Conservation (phyloP, 495 filamentous ascomycete species). For the Daldinia bambusicola region DNA sequence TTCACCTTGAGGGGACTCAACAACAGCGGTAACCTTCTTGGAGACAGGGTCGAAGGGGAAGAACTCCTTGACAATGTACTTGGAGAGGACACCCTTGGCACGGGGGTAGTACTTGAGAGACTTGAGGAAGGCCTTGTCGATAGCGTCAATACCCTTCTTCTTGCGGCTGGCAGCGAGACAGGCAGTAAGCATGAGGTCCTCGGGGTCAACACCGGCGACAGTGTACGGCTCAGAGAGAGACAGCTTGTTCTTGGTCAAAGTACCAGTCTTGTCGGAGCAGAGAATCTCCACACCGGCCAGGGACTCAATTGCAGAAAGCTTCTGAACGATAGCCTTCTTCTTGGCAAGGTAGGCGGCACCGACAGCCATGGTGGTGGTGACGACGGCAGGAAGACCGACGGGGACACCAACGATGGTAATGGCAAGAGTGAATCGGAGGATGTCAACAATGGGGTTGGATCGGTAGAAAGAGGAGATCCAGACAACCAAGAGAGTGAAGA, state of each 20-base stretch:
- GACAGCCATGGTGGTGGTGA: conserved; percentile 96
- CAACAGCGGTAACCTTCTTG: conserved; percentile 88
- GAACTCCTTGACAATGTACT: conserved; percentile 84
- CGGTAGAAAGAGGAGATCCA: conserved; percentile 91
- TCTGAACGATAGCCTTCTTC: conserved; percentile 97
- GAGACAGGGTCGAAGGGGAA: conserved; percentile 92
- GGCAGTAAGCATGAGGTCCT: conserved; percentile 90
- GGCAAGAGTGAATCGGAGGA: conserved; percentile 85
- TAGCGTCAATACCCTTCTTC: conserved; percentile 94
- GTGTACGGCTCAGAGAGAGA: conserved; percentile 86
- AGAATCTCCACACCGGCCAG: conserved; percentile 95
- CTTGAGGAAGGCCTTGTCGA: conserved; percentile 94
- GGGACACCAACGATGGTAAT: conserved; percentile 95
- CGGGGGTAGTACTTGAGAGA: conserved; percentile 79
- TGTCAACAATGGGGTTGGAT: conserved; percentile 75
- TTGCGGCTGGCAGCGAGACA: conserved; percentile 91
- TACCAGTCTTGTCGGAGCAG: conserved; percentile 98
- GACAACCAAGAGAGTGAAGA: conserved; percentile 80
- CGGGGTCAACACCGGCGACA: conserved; percentile 77
- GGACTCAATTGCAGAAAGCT: conserved; percentile 93
- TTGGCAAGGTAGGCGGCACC: conserved; percentile 93
- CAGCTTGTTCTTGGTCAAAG: conserved; percentile 91
- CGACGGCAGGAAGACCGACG: conserved; percentile 94
- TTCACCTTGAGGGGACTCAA: conserved; percentile 83
- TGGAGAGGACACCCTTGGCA: conserved; percentile 76